phyloP scores from a whole-genome alignment of 805 yeast genomes.

The Citeromyces matritensis region DNA sequence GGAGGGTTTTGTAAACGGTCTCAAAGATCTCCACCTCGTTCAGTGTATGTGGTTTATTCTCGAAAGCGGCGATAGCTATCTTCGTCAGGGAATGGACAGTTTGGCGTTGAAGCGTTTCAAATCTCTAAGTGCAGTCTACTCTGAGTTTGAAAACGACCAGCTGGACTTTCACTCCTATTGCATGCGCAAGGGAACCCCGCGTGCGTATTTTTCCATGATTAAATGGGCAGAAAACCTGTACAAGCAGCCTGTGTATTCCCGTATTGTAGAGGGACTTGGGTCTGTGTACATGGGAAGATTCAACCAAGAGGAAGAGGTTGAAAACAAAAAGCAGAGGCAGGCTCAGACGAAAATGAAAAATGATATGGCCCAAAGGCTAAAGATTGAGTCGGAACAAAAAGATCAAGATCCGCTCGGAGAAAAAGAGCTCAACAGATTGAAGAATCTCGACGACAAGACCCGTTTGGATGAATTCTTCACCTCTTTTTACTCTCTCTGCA shows the following conservation, averaged over 20 bases:
- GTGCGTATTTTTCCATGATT: conserved; percentile 65
- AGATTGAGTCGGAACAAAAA: conserved; percentile 20
- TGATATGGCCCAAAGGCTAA: conserved; percentile 34
- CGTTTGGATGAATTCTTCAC: conserved; percentile 26
- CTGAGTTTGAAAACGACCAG: conserved; percentile 69
- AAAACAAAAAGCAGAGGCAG: conserved; percentile 9
- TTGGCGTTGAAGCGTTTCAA: conserved; percentile 41
- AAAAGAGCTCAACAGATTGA: conserved; percentile 13
- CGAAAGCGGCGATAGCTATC: conserved; percentile 76
- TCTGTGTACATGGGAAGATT: conserved; percentile 31
- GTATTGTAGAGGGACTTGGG: conserved; percentile 55
- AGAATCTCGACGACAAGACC: conserved; percentile 12
- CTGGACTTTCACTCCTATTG: conserved; percentile 90
- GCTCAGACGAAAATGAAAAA: conserved; percentile 42
- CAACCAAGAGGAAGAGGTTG: conserved; percentile 4
- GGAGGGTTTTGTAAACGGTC: conserved; percentile 73
- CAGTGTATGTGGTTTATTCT: conserved; percentile 84
- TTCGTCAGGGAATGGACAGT: conserved; percentile 33
- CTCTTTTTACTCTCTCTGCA: conserved; percentile 18
- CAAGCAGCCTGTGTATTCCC: conserved; percentile 53
- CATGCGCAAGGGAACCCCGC: conserved; percentile 79
- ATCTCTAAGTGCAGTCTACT: conserved; percentile 52
- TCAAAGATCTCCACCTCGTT: conserved; percentile 74
- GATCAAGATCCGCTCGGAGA: conserved; percentile 53
- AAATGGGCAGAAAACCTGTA: conserved; percentile 73